Evolutionary conservation across 2,329 filamentous ascomycete genomes (phyloP).

Genomic region (Xylariales sp.): DNA sequence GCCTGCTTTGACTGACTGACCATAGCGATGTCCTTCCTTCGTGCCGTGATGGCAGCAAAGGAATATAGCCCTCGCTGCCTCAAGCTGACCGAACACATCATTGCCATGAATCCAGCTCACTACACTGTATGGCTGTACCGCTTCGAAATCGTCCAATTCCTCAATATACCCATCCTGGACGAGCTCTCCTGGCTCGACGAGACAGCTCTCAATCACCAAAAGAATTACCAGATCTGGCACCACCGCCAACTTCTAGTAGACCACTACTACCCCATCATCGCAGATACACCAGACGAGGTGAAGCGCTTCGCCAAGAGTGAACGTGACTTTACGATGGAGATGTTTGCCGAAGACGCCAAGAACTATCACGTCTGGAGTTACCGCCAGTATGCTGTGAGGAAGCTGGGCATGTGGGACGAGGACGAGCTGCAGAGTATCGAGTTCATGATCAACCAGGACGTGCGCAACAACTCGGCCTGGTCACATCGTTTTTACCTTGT

Average conservation of each 20-base stretch:
- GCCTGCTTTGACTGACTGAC: conserved; percentile 3
- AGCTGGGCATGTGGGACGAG: conserved; percentile 52
- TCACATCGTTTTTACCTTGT: conserved; percentile 94
- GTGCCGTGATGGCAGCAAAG: conserved; percentile 85
- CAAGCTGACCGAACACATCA: conserved; percentile 81
- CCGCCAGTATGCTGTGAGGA: conserved; percentile 65
- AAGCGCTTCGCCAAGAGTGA: conserved; percentile 61
- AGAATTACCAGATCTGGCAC: conserved; percentile 99
- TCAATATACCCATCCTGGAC: conserved; percentile 59
- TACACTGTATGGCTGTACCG: conserved; percentile 99
- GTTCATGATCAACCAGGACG: conserved; percentile 68
- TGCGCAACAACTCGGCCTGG: conserved; percentile 97
- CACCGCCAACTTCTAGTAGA: conserved; percentile 64
- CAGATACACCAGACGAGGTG: conserved; percentile 49
- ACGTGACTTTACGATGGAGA: conserved; percentile 67
- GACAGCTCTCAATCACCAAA: conserved; percentile 77
- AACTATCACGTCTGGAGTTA: conserved; percentile 99
- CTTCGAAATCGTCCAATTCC: conserved; percentile 67
- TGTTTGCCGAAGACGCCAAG: conserved; percentile 84
- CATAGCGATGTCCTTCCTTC: conserved; percentile 81
- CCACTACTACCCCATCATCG: conserved; percentile 55
- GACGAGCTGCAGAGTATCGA: conserved; percentile 69
- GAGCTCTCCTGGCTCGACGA: conserved; percentile 86
- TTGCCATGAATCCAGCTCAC: conserved; percentile 89
- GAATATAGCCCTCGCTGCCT: conserved; percentile 78